Evolutionary conservation across 1,284 basidiomycete genomes (phyloP), one percentile per base, ranked within the genome.

Genomic region (Lignosus rhinocerotis): DNA sequence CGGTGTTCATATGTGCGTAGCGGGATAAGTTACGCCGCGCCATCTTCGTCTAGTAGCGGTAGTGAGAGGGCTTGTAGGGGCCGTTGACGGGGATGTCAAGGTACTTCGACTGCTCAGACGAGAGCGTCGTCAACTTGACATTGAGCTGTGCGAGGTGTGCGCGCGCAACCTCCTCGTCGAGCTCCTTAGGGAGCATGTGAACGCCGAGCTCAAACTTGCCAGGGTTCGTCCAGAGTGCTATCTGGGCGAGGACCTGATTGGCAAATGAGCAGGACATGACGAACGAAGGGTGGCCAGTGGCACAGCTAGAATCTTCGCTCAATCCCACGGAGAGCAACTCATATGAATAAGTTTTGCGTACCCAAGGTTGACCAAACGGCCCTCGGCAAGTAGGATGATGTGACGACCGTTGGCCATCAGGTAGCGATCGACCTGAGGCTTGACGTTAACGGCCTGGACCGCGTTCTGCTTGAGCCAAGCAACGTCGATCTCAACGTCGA

Each of bases 201-300:
- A 96, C 94, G 66, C 94, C 94, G 68, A 97, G 84, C 58, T 91
- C 89, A 88, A 98, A 98, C 74, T 88, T 84, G 73, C 86, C 84
- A 42, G 90, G 89, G 69, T 90, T 92, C 58, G 92, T 95, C 96
- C 95, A 99, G 74, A 99, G 89, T 31, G 94, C 96, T 70, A 99
- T 98, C 82, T 99, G 96, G 51, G 96, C 96, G 67, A 99, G 85
- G 62, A 95, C 93, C 81, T 99, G 96, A 86, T 99, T 99, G 76
- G 94, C 82, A 84, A 99, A 99, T 56, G 97, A 99, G 83, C 95
- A 98, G 39, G 96, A 98, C 97, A 99, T 99, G 81, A 99, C 96
- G 78, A 94, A 94, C 53, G 94, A 96, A 45, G 94, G 94, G 78
- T 96, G 94, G 57, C 94, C 94, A 63, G 93, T 96, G 46, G 89